phyloP scores from a whole-genome alignment of 2,329 filamentous ascomycete genomes.

The Coniochaeta sp. region DNA sequence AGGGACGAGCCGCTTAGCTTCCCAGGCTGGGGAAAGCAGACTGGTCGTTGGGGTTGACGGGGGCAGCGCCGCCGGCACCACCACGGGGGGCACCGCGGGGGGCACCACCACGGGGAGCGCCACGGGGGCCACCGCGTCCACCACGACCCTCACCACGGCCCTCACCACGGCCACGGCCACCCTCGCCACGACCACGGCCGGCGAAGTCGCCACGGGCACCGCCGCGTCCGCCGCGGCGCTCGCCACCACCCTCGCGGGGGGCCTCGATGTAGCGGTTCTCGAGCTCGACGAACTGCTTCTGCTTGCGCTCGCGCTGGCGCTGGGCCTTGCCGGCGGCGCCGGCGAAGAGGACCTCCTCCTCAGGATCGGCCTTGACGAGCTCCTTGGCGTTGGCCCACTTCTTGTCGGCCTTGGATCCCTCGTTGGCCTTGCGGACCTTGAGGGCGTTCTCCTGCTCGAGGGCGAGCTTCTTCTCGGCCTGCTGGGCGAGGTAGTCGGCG shows the following conservation, averaged over 20 bases:
- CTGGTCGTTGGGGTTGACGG: slow-evolving; percentile 51
- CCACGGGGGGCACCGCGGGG: slow-evolving; percentile 35
- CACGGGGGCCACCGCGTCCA: slow-evolving; percentile 40
- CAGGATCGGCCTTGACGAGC: slow-evolving; percentile 51
- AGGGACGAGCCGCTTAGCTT: slow-evolving; percentile 29
- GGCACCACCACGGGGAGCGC: slow-evolving; percentile 24
- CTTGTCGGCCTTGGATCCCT: slow-evolving; percentile 80
- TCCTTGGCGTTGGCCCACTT: slow-evolving; percentile 86
- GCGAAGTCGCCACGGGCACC: slow-evolving; percentile 30
- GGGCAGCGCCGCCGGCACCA: slow-evolving; percentile 38
- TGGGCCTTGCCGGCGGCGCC: slow-evolving; percentile 67
- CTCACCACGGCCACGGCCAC: slow-evolving; percentile 37
- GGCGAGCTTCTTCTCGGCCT: slow-evolving; percentile 66
- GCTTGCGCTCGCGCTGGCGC: slow-evolving; percentile 84
- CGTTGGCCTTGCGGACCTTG: slow-evolving; percentile 83
- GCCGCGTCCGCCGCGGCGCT: slow-evolving; percentile 44
- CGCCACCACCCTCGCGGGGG: slow-evolving; percentile 51
- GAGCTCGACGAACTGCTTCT: slow-evolving; percentile 84
- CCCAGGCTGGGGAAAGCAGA: slow-evolving; percentile 55
- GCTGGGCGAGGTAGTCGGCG: slow-evolving; percentile 73
- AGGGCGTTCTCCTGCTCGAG: slow-evolving; percentile 53
- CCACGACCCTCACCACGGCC: too few species aligned
- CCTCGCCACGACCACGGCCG: slow-evolving; percentile 41
- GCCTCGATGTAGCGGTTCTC: slow-evolving; percentile 77
- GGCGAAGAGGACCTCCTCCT: slow-evolving; percentile 71